Evolutionary conservation across 306 rosid species (phyloP).

Genomic region (Rosa persica): DNA sequence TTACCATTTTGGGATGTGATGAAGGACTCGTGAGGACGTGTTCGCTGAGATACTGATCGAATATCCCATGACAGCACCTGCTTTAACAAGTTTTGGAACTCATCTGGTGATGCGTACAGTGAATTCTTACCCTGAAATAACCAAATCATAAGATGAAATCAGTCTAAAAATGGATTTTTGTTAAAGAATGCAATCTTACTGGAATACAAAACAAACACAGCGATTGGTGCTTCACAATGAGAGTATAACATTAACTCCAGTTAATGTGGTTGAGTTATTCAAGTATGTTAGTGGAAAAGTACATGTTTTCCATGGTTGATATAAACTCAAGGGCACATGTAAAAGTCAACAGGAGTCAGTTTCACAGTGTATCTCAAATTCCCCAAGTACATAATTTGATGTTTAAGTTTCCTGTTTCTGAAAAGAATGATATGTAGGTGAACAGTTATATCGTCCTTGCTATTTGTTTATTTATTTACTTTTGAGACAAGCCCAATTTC

Average conservation of each 20-base stretch:
- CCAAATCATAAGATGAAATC: not conserved
- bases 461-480: not conserved
- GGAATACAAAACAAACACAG: not conserved
- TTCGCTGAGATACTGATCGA: conserved; percentile 77
- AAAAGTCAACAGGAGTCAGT: not conserved
- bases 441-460: not conserved
- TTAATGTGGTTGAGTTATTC: not conserved
- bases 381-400: not conserved
- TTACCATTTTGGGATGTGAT: conserved; percentile 32
- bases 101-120: conserved; percentile 65
- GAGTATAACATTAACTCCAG: not conserved
- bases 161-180: not conserved
- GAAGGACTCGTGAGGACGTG: conserved; percentile 49
- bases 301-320: not conserved
- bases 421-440: not conserved
- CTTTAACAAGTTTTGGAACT: conserved; percentile 65
- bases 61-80: conserved; percentile 98
- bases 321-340: not conserved
- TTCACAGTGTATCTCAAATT: not conserved
- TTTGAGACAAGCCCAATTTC: not conserved
- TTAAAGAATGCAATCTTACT: not conserved
- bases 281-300: not conserved
- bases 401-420: not conserved
- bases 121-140: conserved; percentile 64
- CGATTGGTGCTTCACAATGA: conserved; percentile 1